Evolutionary conservation across 2,329 filamentous ascomycete species (phyloP), one percentile per base, ranked within the genome.

Genomic region (Cercospora sp.): DNA sequence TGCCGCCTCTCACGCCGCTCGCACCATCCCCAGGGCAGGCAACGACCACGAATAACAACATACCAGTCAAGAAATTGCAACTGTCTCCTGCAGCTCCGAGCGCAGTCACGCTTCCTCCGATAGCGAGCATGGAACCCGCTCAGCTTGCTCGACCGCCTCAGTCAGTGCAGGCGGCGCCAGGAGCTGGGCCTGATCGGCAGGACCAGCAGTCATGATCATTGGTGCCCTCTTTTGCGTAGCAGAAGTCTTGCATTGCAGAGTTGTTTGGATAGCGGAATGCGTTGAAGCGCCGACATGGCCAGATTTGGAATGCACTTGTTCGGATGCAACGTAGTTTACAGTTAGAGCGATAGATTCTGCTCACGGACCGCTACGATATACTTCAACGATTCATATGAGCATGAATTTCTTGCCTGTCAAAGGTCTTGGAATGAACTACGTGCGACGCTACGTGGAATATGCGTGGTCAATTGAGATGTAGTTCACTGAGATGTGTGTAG

Each of bases 31-130:
- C 73, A 20, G 67, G 71, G 39, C 68, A 76, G 65, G 59, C 75
- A 67, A 71, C 72, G 5, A 65, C 67, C 10, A 70, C 69, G 20
- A 51, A 51, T 6, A 73, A 73, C 16, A 75, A 67, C 36, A 67
- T 77, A 12, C 75, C 76, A 0, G 74, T 77, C 16, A 77, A 77
- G 70, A 77, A 76, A 65, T 64, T 75, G 61, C 70, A 58, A 16
- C 48, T 57, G 3, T 64, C 62, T 51, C 62, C 62, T 8, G 48
- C 51, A 23, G 31, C 51, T 18, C 33, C 51, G 2, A 58, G 62
- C 51, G 51, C 62, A n/a, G 51, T 64, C 45, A 57, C 48, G 13
- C 30, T 36, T 13, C 62, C 62, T 12, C 62, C 62, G n/a, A 36
- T 58, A 36, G 45, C 62, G 7, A 64, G 23, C 12, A 55, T 57